A percentile compares a stretch with the other conserved stretches of the same genome.
These are phyloP conservation scores for Rhodotorula sp. DNA, from an alignment of 1,284 basidiomycete genomes.

Conservation along the genomic window DNA sequence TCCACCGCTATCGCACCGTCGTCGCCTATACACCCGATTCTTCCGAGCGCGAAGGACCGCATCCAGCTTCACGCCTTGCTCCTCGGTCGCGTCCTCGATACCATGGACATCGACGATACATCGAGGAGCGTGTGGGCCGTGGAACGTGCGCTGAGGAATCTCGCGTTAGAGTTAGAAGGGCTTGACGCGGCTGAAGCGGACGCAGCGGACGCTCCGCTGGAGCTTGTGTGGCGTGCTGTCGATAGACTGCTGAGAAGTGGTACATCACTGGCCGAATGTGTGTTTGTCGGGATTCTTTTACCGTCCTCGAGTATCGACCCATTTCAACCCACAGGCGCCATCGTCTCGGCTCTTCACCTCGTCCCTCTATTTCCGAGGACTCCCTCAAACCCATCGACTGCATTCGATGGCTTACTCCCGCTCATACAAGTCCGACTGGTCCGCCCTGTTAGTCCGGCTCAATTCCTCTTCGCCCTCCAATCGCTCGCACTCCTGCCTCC, in stretches of 20 bases:
- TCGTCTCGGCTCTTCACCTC: not conserved
- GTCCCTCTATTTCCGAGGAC: not conserved
- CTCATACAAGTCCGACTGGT: not conserved
- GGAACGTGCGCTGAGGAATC: not conserved
- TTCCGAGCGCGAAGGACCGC: not conserved
- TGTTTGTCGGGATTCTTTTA: not conserved
- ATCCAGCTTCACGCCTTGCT: not conserved
- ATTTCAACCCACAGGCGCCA: not conserved
- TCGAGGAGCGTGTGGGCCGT: constrained; percentile 5
- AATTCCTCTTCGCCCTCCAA: constrained; percentile 1
- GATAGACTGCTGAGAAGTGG: not conserved
- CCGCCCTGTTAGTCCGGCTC: not conserved
- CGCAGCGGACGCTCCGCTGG: not conserved
- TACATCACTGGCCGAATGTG: not conserved
- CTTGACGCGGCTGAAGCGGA: not conserved
- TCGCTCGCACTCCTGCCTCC: constrained; percentile 8
- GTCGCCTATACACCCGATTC: constrained; percentile 2
- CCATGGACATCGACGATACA: not conserved
- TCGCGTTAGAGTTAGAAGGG: not conserved
- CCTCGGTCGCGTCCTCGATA: not conserved
- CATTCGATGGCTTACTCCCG: not conserved
- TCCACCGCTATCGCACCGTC: not conserved
- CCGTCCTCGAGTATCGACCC: too few relatives aligned
- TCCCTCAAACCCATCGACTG: not conserved
- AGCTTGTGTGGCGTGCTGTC: not conserved